Conservation (phyloP, 108 stramenopile genomes). For the Nannochloropsis gaditana region DNA sequence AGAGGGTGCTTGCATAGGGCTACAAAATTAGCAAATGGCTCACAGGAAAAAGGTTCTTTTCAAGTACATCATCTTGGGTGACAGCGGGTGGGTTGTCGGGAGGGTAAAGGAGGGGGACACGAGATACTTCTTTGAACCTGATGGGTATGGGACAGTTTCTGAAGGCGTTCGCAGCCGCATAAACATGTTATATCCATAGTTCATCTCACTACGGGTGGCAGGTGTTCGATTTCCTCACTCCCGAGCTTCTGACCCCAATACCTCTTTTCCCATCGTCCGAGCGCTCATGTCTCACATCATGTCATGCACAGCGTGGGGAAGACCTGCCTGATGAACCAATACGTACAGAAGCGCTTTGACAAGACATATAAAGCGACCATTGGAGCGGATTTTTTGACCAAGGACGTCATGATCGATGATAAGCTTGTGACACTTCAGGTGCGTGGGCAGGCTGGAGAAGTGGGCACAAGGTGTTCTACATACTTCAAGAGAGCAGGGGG, state of each 20-base stretch:
- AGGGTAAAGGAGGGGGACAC: not conserved
- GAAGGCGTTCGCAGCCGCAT: not conserved
- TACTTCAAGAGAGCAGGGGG: too few species aligned
- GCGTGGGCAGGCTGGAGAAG: not conserved
- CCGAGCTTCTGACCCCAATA: not conserved
- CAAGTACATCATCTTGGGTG: constrained; percentile 92
- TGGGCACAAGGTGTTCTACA: too few species aligned
- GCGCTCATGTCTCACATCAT: not conserved
- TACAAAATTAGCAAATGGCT: constrained; percentile 38
- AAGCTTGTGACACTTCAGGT: constrained; percentile 71
- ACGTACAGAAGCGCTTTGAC: constrained; percentile 84
- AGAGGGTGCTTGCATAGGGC: too few species aligned
- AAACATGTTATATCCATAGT: not conserved
- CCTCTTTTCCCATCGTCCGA: constrained; percentile 9
- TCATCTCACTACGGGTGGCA: not conserved
- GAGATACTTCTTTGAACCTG: constrained; percentile 25
- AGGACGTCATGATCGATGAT: constrained; percentile 66
- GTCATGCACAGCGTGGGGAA: constrained; percentile 75
- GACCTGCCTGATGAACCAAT: constrained; percentile 96
- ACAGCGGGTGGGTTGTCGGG: constrained; percentile 56
- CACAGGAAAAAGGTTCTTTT: constrained; percentile 71
- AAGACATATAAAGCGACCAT: constrained; percentile 97
- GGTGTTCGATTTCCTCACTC: not conserved
- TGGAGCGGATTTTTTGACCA: constrained; percentile 91
- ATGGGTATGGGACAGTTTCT: not conserved